Base-by-base conservation (phyloP, 495 filamentous ascomycete genomes). In the Hyphodiscus hymeniophilus region DNA sequence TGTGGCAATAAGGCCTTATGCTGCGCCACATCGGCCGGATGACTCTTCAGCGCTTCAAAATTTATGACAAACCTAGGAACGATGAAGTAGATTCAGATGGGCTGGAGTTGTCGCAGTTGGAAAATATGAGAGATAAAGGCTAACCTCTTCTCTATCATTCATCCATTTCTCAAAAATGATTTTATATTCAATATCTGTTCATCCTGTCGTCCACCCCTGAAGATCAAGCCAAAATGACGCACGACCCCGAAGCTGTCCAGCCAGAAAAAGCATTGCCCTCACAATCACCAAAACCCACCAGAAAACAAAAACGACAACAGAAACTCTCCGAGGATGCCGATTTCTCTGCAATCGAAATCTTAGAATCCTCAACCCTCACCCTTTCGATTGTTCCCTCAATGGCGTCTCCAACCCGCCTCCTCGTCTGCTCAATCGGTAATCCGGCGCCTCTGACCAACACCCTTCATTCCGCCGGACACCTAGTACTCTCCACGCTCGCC, bases 371-470 rank as follows among this genome's bases (percentile, higher is more conserved):
- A 10, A 28, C 26, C 10, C 26, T 10, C 26, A 10, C 4, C 10
- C 26, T 28, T 5, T 28, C 26, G 10, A 28, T 28, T 5, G 26
- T 10, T 10, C 4, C 26, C 26, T 28, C 26, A 28, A 59, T 56
- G 57, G 34, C 52, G 23, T 16, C 45, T n/a, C 56, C 52, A 41
- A 20, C 42, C 17, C 55, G 55, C 18, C 63, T 83, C 48, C 75
- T 86, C 59, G 73, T 89, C 51, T 82, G 79, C 66, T 85, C 83
- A 23, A 75, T 89, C 49, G 85, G 85, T 47, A 89, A 89, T 56
- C 80, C 77, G 18, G 52, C 63, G 0, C 62, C 69, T 23, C 85
- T 85, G 61, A 66, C 65, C 44, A 66, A 69, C 50, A 89, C 84
- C 30, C 79, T 84, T 17, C 85, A 89, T 63, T 79, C 71, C 52